Base-by-base conservation (phyloP, 2,329 filamentous ascomycete genomes). In the Nothophaeocryptopus gaeumannii region DNA sequence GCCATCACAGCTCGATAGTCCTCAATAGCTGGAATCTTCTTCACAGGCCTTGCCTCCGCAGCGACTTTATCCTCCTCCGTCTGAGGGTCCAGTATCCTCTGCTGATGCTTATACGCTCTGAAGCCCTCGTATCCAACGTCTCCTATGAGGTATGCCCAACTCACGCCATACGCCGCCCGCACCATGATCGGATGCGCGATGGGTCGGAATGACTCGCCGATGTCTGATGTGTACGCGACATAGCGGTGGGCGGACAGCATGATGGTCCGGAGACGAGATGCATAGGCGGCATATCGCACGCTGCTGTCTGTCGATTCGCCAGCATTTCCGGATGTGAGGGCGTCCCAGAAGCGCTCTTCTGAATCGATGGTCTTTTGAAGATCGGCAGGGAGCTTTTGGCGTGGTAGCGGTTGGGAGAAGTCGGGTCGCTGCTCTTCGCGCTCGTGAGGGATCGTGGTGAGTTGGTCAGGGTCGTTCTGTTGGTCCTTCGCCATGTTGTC, bases 81-180 rank as follows among this genome's bases (percentile, higher is more conserved):
- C 8, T 84, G 76, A 0, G 89, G 89, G 60, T 91, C 81, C 15
- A 90, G 71, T 1, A 82, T 77, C 34, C 81, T 80, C 70, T 93
- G 88, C 67, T 99, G 97, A 49, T 87, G 82, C 69, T 87, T 80
- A 69, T 96, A 97, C 7, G 92, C 86, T 67, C 96, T 96, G 76
- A 96, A 97, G 5, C 93, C 92, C 70, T 99, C 93, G 66, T 96
- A 85, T 31, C 81, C 79, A 40, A 97, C 92, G 65, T 99, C 93
- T 41, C 93, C 92, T 11, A 90, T 71, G 15, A 99, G 81, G 65
- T 99, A 99, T 9, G 87, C 77, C 93, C 93, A 97, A 2, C 89
- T 95, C 36, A 99, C 76, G 41, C 82, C 92, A 66, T 99, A 99
- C 5, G 93, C 93, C 40, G 82, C 77, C 51, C 85, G 82, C 9